Conservation (phyloP, 345 rosid species). For the Syzygium aromaticum region DNA sequence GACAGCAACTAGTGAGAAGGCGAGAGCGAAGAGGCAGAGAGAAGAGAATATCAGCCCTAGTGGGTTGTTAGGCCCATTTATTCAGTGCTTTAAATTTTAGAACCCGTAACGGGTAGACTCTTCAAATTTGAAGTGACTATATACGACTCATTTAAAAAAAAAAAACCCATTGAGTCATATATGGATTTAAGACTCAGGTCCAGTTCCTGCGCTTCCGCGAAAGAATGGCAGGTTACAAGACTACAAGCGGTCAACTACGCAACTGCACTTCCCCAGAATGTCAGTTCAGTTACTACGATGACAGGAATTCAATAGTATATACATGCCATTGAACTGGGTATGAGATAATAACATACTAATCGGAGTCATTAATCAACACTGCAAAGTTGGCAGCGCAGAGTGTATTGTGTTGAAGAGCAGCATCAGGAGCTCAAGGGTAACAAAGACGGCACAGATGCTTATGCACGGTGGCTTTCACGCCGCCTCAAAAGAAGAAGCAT, state of each 20-base stretch:
- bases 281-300: not conserved
- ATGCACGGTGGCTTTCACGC: not conserved
- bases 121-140: too few relatives aligned
- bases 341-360: not conserved
- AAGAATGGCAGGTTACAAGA: not conserved
- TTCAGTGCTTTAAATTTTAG: too few relatives aligned
- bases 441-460: not conserved
- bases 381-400: not conserved
- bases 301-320: not conserved
- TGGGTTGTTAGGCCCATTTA: too few relatives aligned
- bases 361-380: not conserved
- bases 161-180: too few relatives aligned
- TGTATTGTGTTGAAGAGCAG: not conserved
- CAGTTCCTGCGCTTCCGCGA: rapidly evolving
- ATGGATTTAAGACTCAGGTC: too few relatives aligned
- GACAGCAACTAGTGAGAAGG: not conserved
- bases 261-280: not conserved
- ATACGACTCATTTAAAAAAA: too few relatives aligned
- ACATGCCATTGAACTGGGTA: not conserved
- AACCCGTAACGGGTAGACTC: too few relatives aligned
- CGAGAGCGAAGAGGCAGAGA: not conserved
- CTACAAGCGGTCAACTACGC: not conserved
- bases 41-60: too few relatives aligned
- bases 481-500: not conserved
- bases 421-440: not conserved